These are phyloP conservation scores for Sicyos edulis DNA, from an alignment of 306 rosid genomes.

Conservation along the genomic window DNA sequence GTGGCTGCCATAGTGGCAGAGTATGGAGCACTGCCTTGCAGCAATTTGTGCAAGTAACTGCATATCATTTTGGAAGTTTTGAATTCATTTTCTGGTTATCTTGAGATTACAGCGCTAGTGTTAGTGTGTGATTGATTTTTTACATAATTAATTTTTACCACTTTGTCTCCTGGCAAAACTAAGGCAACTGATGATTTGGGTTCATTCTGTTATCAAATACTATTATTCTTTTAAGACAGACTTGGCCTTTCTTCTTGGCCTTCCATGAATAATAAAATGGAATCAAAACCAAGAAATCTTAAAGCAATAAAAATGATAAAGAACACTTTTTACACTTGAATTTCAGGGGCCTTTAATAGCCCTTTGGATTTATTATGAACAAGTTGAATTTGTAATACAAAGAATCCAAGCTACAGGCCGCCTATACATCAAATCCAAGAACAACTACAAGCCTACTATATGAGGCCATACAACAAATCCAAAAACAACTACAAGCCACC, in stretches of 20 bases:
- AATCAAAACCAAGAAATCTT: too few species aligned
- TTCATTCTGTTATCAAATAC: not conserved
- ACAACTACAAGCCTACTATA: too few species aligned
- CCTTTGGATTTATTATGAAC: too few species aligned
- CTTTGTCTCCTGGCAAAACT: not conserved
- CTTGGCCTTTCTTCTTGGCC: conserved; percentile 28
- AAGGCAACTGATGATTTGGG: not conserved
- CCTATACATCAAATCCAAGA: too few species aligned
- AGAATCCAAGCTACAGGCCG: too few species aligned
- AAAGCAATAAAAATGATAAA: too few species aligned
- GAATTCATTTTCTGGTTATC: not conserved
- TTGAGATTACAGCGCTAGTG: not conserved
- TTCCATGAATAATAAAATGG: too few species aligned
- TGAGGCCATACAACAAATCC: too few species aligned
- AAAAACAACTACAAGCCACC: too few species aligned
- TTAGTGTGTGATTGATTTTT: not conserved
- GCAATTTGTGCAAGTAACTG: conserved; percentile 61
- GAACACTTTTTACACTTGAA: too few species aligned
- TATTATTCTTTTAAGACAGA: not conserved
- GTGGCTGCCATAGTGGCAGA: conserved; percentile 64
- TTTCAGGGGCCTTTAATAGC: too few species aligned
- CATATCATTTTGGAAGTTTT: conserved; percentile 7
- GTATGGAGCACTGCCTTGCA: conserved; percentile 81
- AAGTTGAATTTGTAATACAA: too few species aligned
- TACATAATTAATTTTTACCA: not conserved